These are phyloP conservation scores for Pleurotus salmoneostramineus DNA, from an alignment of 768 basidiomycete genomes.

Conservation along the genomic window DNA sequence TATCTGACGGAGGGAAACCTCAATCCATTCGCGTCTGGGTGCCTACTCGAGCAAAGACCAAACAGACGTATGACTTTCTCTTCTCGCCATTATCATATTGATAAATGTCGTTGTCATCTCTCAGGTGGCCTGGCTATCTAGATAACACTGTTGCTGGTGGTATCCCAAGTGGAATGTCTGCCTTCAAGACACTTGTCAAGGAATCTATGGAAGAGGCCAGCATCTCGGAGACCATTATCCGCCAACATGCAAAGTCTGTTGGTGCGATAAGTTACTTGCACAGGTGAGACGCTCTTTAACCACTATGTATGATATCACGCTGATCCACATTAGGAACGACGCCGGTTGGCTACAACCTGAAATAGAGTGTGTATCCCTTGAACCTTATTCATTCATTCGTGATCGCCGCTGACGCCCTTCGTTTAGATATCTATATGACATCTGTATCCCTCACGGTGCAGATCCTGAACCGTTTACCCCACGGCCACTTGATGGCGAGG, in stretches of 20 bases:
- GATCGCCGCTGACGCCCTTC: background rate
- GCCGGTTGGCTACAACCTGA: constrained; percentile 86
- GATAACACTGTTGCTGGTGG: constrained; percentile 95
- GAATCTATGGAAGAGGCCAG: constrained; percentile 95
- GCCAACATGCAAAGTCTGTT: constrained; percentile 49
- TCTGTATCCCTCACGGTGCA: constrained; percentile 55
- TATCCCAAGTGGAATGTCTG: constrained; percentile 73
- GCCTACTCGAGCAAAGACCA: constrained; percentile 79
- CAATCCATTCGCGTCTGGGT: constrained; percentile 72
- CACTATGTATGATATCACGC: background rate
- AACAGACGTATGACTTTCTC: constrained; percentile 68
- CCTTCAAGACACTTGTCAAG: constrained; percentile 77
- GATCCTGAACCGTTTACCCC: constrained; percentile 55
- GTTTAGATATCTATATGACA: constrained; percentile 78
- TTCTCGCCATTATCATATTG: background rate
- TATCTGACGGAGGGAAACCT: constrained; percentile 23
- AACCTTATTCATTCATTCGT: background rate
- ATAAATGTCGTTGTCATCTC: no score
- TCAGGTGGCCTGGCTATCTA: constrained; percentile 78
- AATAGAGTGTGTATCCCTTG: constrained; percentile 55
- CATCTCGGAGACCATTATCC: constrained; percentile 61
- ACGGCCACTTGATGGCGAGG: constrained; percentile 85
- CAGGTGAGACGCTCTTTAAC: constrained; percentile 35
- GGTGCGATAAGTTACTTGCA: constrained; percentile 84
- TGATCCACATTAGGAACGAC: constrained; percentile 36